Conservation (phyloP, 805 yeast species). For the Kluyveromyces aestuarii region DNA sequence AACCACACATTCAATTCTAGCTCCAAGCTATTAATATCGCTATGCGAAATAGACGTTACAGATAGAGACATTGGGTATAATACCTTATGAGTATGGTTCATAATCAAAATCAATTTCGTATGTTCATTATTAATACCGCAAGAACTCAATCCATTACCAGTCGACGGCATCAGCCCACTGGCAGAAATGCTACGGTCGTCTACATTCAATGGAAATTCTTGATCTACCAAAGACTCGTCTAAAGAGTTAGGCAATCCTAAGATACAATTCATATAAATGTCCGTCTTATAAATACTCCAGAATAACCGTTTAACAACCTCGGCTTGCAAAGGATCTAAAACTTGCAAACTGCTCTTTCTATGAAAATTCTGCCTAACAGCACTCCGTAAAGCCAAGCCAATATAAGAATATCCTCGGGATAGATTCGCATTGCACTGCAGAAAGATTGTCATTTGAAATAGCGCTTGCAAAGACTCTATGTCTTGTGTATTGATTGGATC, state of each 20-base stretch:
- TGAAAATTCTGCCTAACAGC: slow-evolving; percentile 80
- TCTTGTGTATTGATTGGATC: slow-evolving; percentile 80
- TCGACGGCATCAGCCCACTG: slow-evolving; percentile 41
- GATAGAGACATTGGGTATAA: slow-evolving; percentile 42
- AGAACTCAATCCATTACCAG: slow-evolving; percentile 51
- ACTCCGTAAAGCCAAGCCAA: slow-evolving; percentile 78
- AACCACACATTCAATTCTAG: slow-evolving; percentile 54
- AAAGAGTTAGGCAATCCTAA: slow-evolving; percentile 77
- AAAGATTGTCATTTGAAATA: slow-evolving; percentile 78
- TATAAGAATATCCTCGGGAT: slow-evolving; percentile 80
- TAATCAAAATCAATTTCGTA: slow-evolving; percentile 60
- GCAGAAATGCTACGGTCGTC: slow-evolving; percentile 82
- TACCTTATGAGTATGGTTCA: slow-evolving; percentile 58
- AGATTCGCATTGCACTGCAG: slow-evolving; percentile 82
- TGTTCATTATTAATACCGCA: slow-evolving; percentile 81
- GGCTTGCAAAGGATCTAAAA: slow-evolving; percentile 64
- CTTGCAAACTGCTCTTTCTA: slow-evolving; percentile 50
- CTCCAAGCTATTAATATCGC: not conserved
- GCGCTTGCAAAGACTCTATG: slow-evolving; percentile 71
- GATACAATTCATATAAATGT: slow-evolving; percentile 79
- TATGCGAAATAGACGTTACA: slow-evolving; percentile 17
- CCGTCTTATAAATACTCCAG: slow-evolving; percentile 88
- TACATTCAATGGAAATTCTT: slow-evolving; percentile 72
- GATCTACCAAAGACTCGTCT: slow-evolving; percentile 74
- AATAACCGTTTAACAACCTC: slow-evolving; percentile 80